These are phyloP conservation scores for Neocatenulostroma microsporum DNA, from an alignment of 2,329 filamentous ascomycete species.

Conservation along the genomic window DNA sequence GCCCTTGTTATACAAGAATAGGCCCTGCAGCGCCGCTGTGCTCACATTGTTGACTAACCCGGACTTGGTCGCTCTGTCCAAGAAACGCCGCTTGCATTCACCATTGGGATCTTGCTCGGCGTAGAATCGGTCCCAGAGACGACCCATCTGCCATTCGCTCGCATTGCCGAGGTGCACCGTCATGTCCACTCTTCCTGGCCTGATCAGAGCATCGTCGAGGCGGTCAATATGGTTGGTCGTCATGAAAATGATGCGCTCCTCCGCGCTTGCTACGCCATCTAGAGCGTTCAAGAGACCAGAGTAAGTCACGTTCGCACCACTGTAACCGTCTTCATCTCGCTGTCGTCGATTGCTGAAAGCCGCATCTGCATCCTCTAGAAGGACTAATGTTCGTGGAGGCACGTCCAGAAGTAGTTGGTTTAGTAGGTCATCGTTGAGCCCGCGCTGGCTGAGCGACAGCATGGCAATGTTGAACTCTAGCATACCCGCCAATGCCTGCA, in stretches of 20 bases:
- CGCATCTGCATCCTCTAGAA: slow-evolving; percentile 86
- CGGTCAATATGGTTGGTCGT: slow-evolving; percentile 92
- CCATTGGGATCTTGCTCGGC: slow-evolving; percentile 65
- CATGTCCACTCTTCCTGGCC: slow-evolving; percentile 90
- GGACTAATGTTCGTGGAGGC: slow-evolving; percentile 69
- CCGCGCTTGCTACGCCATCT: slow-evolving; percentile 88
- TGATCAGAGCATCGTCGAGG: slow-evolving; percentile 78
- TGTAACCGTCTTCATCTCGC: slow-evolving; percentile 72
- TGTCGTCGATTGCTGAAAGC: slow-evolving; percentile 77
- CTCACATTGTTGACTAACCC: slow-evolving; percentile 67
- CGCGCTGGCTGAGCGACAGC: slow-evolving; percentile 81
- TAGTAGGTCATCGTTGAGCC: slow-evolving; percentile 80
- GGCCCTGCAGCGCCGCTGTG: slow-evolving; percentile 83
- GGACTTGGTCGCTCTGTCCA: slow-evolving; percentile 60
- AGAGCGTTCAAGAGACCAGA: slow-evolving; percentile 66
- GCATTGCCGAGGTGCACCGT: slow-evolving; percentile 84
- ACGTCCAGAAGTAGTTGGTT: slow-evolving; percentile 80
- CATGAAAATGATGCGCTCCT: slow-evolving; percentile 87
- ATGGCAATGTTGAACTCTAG: slow-evolving; percentile 89
- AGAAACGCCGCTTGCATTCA: slow-evolving; percentile 58
- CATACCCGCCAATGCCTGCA: slow-evolving; percentile 88
- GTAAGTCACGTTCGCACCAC: slow-evolving; percentile 83
- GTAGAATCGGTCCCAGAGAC: slow-evolving; percentile 95
- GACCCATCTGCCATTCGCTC: slow-evolving; percentile 70
- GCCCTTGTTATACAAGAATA: slow-evolving; percentile 94